Percentiles rank a stretch among this genome's conserved stretches.
These are phyloP conservation scores for Xylariaceae sp. DNA, from an alignment of 2,329 filamentous ascomycete species.

Conservation along the genomic window DNA sequence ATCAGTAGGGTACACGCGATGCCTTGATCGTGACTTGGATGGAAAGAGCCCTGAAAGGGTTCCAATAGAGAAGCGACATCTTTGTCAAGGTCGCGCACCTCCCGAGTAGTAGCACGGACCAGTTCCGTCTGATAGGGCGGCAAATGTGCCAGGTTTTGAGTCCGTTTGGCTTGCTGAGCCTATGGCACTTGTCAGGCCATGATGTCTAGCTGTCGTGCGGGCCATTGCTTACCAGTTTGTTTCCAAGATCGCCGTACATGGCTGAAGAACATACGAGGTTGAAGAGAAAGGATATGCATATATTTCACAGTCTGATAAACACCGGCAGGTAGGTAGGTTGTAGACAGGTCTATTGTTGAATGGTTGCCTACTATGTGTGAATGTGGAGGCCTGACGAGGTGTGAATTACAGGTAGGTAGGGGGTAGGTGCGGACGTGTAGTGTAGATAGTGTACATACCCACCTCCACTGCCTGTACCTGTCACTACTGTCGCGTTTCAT, in stretches of 20 bases:
- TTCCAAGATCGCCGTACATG: conserved; percentile 86
- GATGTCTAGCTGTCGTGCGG: conserved; percentile 2
- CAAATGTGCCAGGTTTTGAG: conserved; percentile 76
- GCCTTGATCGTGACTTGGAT: conserved; percentile 75
- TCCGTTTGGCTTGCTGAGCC: conserved; percentile 95
- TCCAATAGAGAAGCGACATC: conserved; percentile 75
- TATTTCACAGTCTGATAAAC: background rate
- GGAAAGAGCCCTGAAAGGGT: conserved; percentile 78
- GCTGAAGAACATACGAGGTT: background rate
- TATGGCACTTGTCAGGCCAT: conserved; percentile 34
- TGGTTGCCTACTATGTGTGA: background rate
- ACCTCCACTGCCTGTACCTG: no score
- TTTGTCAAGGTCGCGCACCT: conserved; percentile 88
- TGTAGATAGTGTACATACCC: no score
- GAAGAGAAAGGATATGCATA: background rate
- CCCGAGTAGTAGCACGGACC: conserved; percentile 78
- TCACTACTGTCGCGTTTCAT: background rate
- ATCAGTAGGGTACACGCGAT: conserved; percentile 85
- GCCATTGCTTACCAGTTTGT: conserved; percentile 63
- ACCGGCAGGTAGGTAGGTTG: background rate
- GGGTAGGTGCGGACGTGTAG: no score
- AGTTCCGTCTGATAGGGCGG: conserved; percentile 91
- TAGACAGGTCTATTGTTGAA: background rate
- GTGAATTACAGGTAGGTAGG: no score
- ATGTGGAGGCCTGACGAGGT: background rate